Conservation (phyloP, 2,329 filamentous ascomycete genomes). For the Raffaelea arxii region DNA sequence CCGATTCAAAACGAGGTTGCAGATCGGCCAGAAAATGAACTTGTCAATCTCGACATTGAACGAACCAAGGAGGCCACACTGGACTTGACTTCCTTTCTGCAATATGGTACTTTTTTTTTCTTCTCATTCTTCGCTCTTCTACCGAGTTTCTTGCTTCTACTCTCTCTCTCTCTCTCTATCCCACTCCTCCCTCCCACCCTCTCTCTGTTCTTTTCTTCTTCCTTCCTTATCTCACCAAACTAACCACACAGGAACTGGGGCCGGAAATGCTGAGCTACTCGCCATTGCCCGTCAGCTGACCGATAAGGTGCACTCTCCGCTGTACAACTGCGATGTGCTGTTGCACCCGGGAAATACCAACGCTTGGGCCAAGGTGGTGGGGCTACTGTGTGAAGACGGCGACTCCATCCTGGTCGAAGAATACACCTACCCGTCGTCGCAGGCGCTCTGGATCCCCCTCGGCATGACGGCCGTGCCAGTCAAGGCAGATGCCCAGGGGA, state of each 20-base stretch:
- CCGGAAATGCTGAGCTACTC: constrained; percentile 4
- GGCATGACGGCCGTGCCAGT: constrained; percentile 18
- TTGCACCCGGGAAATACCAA: constrained; percentile 21
- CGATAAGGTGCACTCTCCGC: constrained; percentile 4
- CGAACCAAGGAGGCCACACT: not conserved
- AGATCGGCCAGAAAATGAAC: not conserved
- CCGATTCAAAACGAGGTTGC: not conserved
- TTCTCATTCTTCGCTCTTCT: not conserved
- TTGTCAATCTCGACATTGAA: not conserved
- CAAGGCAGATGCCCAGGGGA: constrained; percentile 17
- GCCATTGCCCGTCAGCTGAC: constrained; percentile 2
- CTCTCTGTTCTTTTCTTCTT: too few relatives aligned
- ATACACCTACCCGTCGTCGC: constrained; percentile 21
- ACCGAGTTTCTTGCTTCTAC: not conserved
- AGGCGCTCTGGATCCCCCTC: constrained; percentile 20
- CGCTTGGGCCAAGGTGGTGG: constrained; percentile 21
- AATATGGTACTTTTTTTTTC: constrained; percentile 6
- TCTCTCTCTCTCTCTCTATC: too few relatives aligned
- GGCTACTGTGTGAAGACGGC: constrained; percentile 18
- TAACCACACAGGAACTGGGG: constrained; percentile 5
- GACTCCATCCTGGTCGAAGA: constrained; percentile 21
- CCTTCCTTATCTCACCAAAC: not conserved
- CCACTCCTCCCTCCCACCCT: too few relatives aligned
- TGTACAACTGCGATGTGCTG: constrained; percentile 14
- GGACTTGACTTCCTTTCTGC: constrained; percentile 7